Base-by-base conservation (phyloP, 257 asterid species). In the Dorcoceras hygrometricum region DNA sequence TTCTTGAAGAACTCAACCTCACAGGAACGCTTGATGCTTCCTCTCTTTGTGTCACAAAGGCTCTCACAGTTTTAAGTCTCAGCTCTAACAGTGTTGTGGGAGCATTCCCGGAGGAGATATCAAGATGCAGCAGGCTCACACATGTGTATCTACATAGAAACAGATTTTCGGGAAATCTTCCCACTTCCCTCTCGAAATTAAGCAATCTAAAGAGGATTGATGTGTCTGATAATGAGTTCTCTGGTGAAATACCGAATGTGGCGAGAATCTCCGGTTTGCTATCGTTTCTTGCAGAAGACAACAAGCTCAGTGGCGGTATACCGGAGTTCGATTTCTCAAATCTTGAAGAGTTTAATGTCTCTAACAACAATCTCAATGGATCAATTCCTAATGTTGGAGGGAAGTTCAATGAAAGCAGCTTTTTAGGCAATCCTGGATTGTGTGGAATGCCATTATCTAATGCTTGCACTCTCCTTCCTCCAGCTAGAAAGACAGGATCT, bases 201-300 rank as follows among this genome's bases (percentile, higher is more conserved):
- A 62, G 72, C 53, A 84, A 81, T 53, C 67, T 89, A 74, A 87
- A 85, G 70, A 79, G 83, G 55, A 2, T 87, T 28, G 77, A 34
- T 12, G 60, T 87, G 6, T 86, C 95, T 0, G 69, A 48, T 71
- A 90, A 87, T 31, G 77, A 31, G 4, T 87, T 90, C 75, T 78
- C 90, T 0, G 95, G 95, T n/a, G 71, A 65, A 57, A 68, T 90
- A n/a, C 95, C 94, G 2, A 76, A 80, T 50, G 3, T 90, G 70
- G 65, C 88, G 0, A 76, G 81, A 72, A 78, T 90, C 61, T 78
- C 95, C 28, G 88, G 91, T n/a, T 18, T 90, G 87, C 43, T 84
- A 46, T 82, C 87, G 71, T 87, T 90, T 46, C 68, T 66, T 2
- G 95, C 88, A 24, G 78, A 87, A 26, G 69, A 80, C 65, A 90